Evolutionary conservation across 768 basidiomycete species (phyloP), one percentile per base, ranked within the genome.

Genomic region (Lepiota brunneoincarnata): DNA sequence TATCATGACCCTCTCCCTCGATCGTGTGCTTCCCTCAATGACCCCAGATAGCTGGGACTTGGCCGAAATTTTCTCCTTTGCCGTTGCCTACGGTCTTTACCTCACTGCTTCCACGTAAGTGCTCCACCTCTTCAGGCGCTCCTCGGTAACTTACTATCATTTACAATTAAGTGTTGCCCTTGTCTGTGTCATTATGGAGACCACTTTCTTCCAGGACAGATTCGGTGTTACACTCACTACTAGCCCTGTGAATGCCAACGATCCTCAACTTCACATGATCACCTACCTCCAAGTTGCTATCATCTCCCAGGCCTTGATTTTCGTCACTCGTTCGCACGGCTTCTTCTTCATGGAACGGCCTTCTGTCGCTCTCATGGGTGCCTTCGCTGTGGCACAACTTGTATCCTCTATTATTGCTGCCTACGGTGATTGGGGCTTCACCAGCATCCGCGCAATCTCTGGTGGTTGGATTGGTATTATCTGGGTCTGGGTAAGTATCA

Each of bases 281-380:
- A 80, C 93, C 66, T 96, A 97, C 78, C 82, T 95, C 59, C 93
- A 96, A 77, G 96, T 98, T 54, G 96, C 96, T 54, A 94, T 98
- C 72, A 98, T 98, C 73, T 98, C 96, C 38, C 96, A 98, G 71
- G 96, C 96, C 1, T 77, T 98, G 58, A 97, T 96, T 75, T 96
- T 96, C 75, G 83, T 94, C 71, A 96, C 93, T 31, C 92, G 93
- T 73, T 84, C 93, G 59, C 94, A 95, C 64, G 79, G 88, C 7
- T 94, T 91, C 82, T 95, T 93, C 89, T 96, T 93, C 78, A 91
- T 92, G 90, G 93, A 96, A 70, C 86, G 92, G 49, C 93, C 93
- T 3, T 97, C 95, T n/a, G 71, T 77, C 31, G 96, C 96, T n/a
- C 84, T 98, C 49, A 77, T 98, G 75, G 72, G 72, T 57, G 96